Evolutionary conservation across 75 land plant species (phyloP).

Genomic region (Sequoiadendron giganteum): DNA sequence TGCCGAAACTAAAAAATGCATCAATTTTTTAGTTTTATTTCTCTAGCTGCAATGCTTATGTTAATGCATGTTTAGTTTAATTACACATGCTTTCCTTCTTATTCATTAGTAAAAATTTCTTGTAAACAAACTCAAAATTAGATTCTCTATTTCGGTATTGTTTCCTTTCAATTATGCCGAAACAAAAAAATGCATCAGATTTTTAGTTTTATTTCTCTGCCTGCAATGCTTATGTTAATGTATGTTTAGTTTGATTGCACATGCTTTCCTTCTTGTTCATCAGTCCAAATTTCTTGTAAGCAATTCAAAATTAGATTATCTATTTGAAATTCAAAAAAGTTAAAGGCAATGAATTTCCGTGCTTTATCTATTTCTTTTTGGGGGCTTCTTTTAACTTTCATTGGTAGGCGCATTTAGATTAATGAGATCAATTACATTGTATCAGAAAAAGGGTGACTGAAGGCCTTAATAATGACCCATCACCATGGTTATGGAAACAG

Average conservation of each 20-base stretch:
- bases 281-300: too few species aligned
- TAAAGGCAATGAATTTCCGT: background rate
- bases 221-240: background rate
- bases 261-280: too few species aligned
- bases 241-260: too few species aligned
- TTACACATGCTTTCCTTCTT: too few species aligned
- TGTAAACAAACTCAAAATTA: background rate
- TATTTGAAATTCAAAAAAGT: conserved; percentile 33
- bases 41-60: background rate
- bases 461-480: background rate
- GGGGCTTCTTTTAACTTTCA: background rate
- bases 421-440: background rate
- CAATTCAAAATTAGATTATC: conserved; percentile 7
- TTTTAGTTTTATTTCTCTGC: background rate
- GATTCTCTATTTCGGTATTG: conserved; percentile 70
- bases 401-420: background rate
- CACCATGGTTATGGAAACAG: background rate
- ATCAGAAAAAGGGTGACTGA: background rate
- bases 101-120: background rate
- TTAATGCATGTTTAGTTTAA: background rate
- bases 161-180: background rate
- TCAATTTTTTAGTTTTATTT: background rate
- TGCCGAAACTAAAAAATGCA: background rate
- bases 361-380: background rate
- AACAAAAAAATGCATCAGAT: background rate